phyloP scores from a whole-genome alignment of 805 yeast species.

The Saturnispora halmiae region DNA sequence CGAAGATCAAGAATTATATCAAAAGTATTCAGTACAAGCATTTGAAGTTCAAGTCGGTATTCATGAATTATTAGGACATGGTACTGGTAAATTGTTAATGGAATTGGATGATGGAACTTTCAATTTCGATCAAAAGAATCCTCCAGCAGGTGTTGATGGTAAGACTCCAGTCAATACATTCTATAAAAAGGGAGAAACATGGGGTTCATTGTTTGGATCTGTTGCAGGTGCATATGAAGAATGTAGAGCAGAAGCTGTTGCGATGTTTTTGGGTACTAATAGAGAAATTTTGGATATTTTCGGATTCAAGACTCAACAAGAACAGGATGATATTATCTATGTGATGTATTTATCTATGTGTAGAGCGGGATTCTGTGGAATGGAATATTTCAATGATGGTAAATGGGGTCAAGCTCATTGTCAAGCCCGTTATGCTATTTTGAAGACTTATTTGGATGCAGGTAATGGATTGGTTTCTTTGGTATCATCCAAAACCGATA shows the following conservation, averaged over 20 bases:
- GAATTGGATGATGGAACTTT: constrained; percentile 50
- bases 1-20: constrained; percentile 46
- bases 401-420: constrained; percentile 96
- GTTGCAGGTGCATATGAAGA: constrained; percentile 85
- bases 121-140: constrained; percentile 59
- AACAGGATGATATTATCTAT: constrained; percentile 54
- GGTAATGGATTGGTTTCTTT: constrained; percentile 46
- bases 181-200: constrained; percentile 76
- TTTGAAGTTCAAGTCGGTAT: constrained; percentile 92
- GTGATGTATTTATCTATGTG: constrained; percentile 76
- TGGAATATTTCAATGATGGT: constrained; percentile 67
- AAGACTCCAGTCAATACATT: constrained; percentile 51
- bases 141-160: constrained; percentile 54
- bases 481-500: constrained; percentile 31
- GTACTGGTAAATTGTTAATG: constrained; percentile 71
- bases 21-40: constrained; percentile 67
- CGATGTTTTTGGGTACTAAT: constrained; percentile 68
- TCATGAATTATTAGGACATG: constrained; percentile 87
- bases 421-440: constrained; percentile 84
- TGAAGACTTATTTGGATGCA: constrained; percentile 63
- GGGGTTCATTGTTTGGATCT: constrained; percentile 82
- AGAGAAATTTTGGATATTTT: constrained; percentile 61
- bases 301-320: constrained; percentile 49
- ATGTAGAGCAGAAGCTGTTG: constrained; percentile 88
- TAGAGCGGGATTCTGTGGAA: constrained; percentile 74